A percentile compares a stretch with the other conserved stretches of the same genome.
Conservation (phyloP, 805 yeast species). For the Starmerella apicola region DNA sequence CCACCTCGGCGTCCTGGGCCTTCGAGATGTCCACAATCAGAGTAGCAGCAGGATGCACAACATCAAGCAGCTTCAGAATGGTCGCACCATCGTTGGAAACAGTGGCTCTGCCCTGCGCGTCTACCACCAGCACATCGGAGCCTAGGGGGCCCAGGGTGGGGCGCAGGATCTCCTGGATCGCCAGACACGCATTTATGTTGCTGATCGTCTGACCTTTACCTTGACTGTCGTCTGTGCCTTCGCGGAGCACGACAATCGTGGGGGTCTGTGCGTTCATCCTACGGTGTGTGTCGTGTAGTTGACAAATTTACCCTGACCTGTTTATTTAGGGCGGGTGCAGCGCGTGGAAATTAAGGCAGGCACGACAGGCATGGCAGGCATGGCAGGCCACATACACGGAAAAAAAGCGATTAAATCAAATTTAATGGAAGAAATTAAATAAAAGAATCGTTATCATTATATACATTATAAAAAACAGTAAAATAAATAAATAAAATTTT, state of each 20-base stretch:
- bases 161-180: constrained; percentile 88
- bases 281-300: background rate
- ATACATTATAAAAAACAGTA: background rate
- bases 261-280: constrained; percentile 63
- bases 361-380: too few species aligned
- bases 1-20: constrained; percentile 96
- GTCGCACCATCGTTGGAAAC: constrained; percentile 99
- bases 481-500: constrained; percentile 8
- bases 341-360: background rate
- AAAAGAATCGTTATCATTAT: background rate
- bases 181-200: constrained; percentile 92
- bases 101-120: constrained; percentile 73
- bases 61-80: constrained; percentile 77
- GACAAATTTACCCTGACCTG: background rate
- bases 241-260: constrained; percentile 93
- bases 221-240: constrained; percentile 95
- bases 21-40: constrained; percentile 88
- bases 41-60: constrained; percentile 97
- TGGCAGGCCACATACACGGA: too few species aligned
- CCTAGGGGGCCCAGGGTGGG: constrained; percentile 97
- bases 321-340: background rate
- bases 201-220: constrained; percentile 93
- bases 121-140: constrained; percentile 83
- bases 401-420: too few species aligned
- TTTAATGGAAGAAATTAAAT: background rate